phyloP scores from a whole-genome alignment of 208 protist species.

The Acanthamoeba healyi region DNA sequence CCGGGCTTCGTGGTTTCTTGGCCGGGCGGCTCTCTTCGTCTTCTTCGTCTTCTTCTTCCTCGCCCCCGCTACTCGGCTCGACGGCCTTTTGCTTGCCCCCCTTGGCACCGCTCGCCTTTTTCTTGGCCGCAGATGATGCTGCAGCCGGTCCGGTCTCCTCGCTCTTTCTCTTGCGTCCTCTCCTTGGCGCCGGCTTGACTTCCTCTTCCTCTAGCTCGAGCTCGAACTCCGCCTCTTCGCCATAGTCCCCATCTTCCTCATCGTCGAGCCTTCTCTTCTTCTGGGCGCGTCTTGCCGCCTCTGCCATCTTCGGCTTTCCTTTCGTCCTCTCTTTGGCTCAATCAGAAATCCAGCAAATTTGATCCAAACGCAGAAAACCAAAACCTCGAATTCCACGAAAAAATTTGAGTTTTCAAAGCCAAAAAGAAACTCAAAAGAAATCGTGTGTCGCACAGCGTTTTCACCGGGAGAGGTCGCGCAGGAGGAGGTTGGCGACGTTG shows the following conservation, averaged over 20 bases:
- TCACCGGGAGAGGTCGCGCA: background rate
- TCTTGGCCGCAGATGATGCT: background rate
- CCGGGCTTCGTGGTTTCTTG: background rate
- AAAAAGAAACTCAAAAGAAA: too few relatives aligned
- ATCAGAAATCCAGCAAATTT: too few relatives aligned
- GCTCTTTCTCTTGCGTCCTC: slow-evolving; percentile 13
- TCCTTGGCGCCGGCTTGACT: background rate
- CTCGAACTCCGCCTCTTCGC: background rate
- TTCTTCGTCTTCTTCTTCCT: background rate
- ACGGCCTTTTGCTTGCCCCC: background rate
- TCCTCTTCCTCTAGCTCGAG: background rate
- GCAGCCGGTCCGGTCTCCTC: background rate
- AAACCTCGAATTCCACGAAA: too few relatives aligned
- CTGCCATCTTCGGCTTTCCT: too few relatives aligned
- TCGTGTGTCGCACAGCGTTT: too few relatives aligned
- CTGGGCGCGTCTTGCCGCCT: too few relatives aligned
- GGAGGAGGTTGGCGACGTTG: slow-evolving; percentile 60
- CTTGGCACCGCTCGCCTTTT: background rate
- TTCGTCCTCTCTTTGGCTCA: too few relatives aligned
- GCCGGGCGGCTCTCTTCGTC: background rate
- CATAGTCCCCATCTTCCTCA: background rate
- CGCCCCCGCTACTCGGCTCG: background rate
- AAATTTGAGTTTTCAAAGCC: too few relatives aligned
- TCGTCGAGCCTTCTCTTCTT: background rate
- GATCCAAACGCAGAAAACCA: too few relatives aligned